These are phyloP conservation scores for Fagus sylvatica DNA, from an alignment of 306 rosid species.

Conservation along the genomic window DNA sequence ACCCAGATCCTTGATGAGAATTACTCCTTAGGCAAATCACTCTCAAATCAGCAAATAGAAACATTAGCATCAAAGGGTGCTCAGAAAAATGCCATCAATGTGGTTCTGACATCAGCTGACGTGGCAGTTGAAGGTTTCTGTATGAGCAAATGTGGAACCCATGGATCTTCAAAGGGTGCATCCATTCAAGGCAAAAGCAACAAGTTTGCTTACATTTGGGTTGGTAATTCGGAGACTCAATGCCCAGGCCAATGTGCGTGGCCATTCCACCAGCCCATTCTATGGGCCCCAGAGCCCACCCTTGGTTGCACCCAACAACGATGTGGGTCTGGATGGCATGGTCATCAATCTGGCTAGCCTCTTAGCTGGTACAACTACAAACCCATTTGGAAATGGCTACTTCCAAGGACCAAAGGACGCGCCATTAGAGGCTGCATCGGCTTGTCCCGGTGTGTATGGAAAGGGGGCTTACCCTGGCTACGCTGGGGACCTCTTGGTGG, in stretches of 20 bases:
- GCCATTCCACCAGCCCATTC: conserved; percentile 73
- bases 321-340: conserved; percentile 70
- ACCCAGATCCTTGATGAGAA: conserved; percentile 27
- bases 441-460: conserved; percentile 64
- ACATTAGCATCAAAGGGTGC: conserved; percentile 27
- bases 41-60: conserved; percentile 17
- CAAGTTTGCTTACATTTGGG: conserved; percentile 70
- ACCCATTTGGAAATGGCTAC: conserved; percentile 68
- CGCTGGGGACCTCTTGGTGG: conserved; percentile 55
- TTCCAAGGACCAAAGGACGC: conserved; percentile 63
- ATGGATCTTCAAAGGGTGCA: conserved; percentile 21
- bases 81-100: conserved; percentile 25
- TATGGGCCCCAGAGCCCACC: conserved; percentile 61
- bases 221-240: conserved; percentile 62
- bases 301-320: conserved; percentile 57
- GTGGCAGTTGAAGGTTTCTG: conserved; percentile 59
- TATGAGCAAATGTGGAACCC: conserved; percentile 57
- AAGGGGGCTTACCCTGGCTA: conserved; percentile 77
- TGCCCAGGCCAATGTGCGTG: conserved; percentile 74
- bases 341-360: conserved; percentile 61
- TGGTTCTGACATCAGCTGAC: conserved; percentile 44
- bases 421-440: conserved; percentile 60
- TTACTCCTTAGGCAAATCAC: conserved; percentile 38
- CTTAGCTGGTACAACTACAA: conserved; percentile 67
- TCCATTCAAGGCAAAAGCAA: conserved; percentile 24